Evolutionary conservation across 2,329 filamentous ascomycete species (phyloP), one percentile per base, ranked within the genome.

Genomic region (Dryadomyces quercus-mongolicae): DNA sequence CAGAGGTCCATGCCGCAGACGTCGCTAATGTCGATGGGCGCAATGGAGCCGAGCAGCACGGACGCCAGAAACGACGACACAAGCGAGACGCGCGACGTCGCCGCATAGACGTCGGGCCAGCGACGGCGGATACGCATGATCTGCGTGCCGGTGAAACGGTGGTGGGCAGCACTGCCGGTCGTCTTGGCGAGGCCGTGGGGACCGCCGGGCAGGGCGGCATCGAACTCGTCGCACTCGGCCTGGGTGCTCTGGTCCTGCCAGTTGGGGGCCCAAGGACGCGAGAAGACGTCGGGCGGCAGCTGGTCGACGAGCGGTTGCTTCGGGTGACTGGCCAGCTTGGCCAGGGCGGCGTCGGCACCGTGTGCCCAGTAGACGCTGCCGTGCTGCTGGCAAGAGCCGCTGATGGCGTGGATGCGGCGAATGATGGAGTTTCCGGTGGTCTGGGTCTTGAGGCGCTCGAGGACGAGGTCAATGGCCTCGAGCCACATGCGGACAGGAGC

Each of bases 171-270:
- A 66, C 92, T 96, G 34, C 93, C 93, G 10, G 93, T 96, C 20
- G 80, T 81, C 52, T 85, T 70, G 0, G 93, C 93, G 61, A 98
- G 71, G 58, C 77, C 75, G 62, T 85, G 77, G 2, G 80, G 74
- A 7, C 74, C 74, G 1, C 86, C 87, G 8, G 49, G 18, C 49
- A 96, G 71, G 53, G 75, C 73, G 5, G 73, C 77, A 67, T 97
- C 91, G 65, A 97, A 97, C 59, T 80, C 76, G 66, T 96, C 90
- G 66, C 91, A 96, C 71, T 98, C 88, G 60, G 76, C 76, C 71
- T 96, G 90, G 2, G 93, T 97, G 70, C 90, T 95, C 58, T 91
- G 86, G 68, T 98, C 93, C 71, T 97, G 93, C 93, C 93, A 98
- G 68, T 97, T 98, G 8, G 93, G 93, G 60, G 88, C 90, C 71